phyloP scores from a whole-genome alignment of 305 asterid species.

The Plantago coronopus region DNA sequence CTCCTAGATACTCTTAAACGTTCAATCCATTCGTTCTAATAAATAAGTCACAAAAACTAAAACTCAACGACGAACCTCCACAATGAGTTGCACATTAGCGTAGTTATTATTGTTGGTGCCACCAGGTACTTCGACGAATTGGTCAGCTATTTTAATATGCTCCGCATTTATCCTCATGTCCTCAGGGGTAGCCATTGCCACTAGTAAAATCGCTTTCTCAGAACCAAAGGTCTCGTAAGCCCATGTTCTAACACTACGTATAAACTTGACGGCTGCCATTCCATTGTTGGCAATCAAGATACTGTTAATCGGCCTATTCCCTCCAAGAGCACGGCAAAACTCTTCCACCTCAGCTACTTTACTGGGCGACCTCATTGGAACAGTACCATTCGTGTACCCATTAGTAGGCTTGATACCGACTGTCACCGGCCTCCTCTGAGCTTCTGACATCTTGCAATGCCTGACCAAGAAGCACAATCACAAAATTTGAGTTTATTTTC shows the following conservation, averaged over 20 bases:
- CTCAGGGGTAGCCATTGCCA: conserved; percentile 99
- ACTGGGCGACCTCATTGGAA: conserved; percentile 57
- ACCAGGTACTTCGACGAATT: conserved; percentile 99
- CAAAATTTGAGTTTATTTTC: no score
- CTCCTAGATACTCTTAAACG: background rate
- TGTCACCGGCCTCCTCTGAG: conserved; percentile 63
- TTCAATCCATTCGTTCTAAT: conserved; percentile 4
- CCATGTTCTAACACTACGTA: conserved; percentile 92
- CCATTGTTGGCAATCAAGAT: conserved; percentile 96
- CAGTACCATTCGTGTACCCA: conserved; percentile 50
- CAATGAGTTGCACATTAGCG: conserved; percentile 96
- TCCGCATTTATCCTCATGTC: conserved; percentile 99
- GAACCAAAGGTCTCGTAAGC: conserved; percentile 93
- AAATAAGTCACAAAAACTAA: conserved; percentile 7
- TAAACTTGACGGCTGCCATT: conserved; percentile 99
- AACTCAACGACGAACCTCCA: conserved; percentile 53
- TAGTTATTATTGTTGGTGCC: conserved; percentile 98
- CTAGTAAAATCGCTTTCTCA: conserved; percentile 89
- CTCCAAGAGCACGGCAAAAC: conserved; percentile 79
- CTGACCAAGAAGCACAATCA: conserved; percentile 32
- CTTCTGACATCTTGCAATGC: conserved; percentile 73
- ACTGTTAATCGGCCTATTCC: conserved; percentile 77
- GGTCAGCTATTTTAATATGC: conserved; percentile 97
- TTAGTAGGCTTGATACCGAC: conserved; percentile 35
- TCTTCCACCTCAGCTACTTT: conserved; percentile 58